Conservation (phyloP, 768 basidiomycete species). For the Podaxis carcinomalis region DNA sequence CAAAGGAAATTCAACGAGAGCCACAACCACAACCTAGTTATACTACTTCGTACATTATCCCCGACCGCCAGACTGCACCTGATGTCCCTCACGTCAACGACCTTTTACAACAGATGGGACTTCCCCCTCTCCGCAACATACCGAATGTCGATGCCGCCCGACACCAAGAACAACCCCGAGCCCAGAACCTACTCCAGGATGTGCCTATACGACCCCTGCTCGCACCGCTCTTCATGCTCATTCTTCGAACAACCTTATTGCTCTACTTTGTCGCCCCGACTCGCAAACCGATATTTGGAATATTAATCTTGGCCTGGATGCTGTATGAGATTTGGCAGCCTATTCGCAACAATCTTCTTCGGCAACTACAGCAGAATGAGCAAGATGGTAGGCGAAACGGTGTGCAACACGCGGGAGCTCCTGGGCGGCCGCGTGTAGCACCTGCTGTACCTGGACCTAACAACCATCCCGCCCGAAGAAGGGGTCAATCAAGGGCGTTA, state of each 20-base stretch:
- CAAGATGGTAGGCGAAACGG: conserved; percentile 11
- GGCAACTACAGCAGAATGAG: conserved; percentile 21
- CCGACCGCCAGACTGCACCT: conserved; percentile 26
- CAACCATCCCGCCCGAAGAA: conserved; percentile 17
- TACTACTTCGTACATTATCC: conserved; percentile 17
- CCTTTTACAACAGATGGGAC: conserved; percentile 61
- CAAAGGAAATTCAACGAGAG: conserved; percentile 23
- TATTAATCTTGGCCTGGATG: conserved; percentile 66
- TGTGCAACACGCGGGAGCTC: conserved; percentile 5
- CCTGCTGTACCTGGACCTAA: conserved; percentile 17
- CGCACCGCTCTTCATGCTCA: conserved; percentile 62
- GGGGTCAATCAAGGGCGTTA: conserved; percentile 28
- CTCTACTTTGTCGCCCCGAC: conserved; percentile 77
- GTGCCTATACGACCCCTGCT: conserved; percentile 65
- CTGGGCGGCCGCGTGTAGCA: conserved; percentile 2
- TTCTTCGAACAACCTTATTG: conserved; percentile 61
- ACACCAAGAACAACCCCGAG: conserved; percentile 25
- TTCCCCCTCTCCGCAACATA: conserved; percentile 43
- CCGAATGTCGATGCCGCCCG: conserved; percentile 27
- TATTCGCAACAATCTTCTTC: conserved; percentile 43
- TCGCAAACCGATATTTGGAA: conserved; percentile 64
- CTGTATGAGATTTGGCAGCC: conserved; percentile 75
- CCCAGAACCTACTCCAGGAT: conserved; percentile 42
- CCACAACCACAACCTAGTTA: conserved; percentile 10
- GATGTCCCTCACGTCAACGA: conserved; percentile 52